A percentile compares a stretch with the other conserved stretches of the same genome.
Conservation (phyloP, 495 filamentous ascomycete species). For the Jackrogersella multiformis region DNA sequence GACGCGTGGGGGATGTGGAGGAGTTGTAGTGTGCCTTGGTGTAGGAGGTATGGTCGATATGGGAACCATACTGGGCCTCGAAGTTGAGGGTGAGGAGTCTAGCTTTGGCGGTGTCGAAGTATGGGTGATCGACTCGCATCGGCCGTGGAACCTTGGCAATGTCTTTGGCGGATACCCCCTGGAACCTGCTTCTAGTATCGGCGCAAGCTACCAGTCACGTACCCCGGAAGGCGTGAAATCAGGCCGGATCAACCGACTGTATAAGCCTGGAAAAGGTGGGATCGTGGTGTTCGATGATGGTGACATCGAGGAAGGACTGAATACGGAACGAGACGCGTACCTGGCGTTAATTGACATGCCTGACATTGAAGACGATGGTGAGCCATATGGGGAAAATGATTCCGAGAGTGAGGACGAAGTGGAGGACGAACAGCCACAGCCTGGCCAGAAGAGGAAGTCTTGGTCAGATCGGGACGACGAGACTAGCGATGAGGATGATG, state of each 20-base stretch:
- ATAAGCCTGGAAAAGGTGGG: slow-evolving; percentile 79
- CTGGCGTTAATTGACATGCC: slow-evolving; percentile 87
- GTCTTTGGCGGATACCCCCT: slow-evolving; percentile 79
- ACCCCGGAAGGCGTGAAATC: slow-evolving; percentile 60
- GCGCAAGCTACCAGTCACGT: slow-evolving; percentile 57
- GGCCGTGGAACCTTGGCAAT: slow-evolving; percentile 95
- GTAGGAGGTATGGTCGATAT: slow-evolving; percentile 92
- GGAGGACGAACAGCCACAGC: slow-evolving; percentile 41
- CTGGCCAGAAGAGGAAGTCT: slow-evolving; percentile 81
- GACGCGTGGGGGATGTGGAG: slow-evolving; percentile 79
- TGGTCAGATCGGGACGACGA: slow-evolving; percentile 78
- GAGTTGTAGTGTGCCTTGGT: slow-evolving; percentile 90
- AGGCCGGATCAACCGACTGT: slow-evolving; percentile 75
- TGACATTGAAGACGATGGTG: slow-evolving; percentile 78
- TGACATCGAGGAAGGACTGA: slow-evolving; percentile 90
- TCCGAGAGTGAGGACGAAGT: slow-evolving; percentile 57
- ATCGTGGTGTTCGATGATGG: slow-evolving; percentile 96
- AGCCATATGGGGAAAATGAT: slow-evolving; percentile 62
- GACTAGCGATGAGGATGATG: slow-evolving; percentile 73
- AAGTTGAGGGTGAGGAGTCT: slow-evolving; percentile 65
- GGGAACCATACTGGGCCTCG: slow-evolving; percentile 74
- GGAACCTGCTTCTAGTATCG: slow-evolving; percentile 58
- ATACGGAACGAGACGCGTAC: slow-evolving; percentile 79
- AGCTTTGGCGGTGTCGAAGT: slow-evolving; percentile 80
- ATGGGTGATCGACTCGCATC: slow-evolving; percentile 89